phyloP scores from a whole-genome alignment of 148 eudicot genomes.

The Nepenthes gracilis region DNA sequence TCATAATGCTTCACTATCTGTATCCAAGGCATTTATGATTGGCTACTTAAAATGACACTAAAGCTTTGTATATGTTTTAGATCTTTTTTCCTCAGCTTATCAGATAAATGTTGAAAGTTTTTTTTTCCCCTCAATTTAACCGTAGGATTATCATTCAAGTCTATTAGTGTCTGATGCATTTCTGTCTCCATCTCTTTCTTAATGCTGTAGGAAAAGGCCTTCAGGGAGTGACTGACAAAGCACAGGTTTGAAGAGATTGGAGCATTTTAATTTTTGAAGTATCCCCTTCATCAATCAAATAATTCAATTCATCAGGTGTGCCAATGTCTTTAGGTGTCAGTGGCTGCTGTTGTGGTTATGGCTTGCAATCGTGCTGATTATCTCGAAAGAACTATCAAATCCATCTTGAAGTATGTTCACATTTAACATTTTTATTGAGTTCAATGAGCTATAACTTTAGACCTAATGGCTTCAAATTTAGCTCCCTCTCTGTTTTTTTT shows the following conservation, averaged over 20 bases:
- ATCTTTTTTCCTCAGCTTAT: too few species aligned
- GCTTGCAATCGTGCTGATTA: conserved; percentile 99
- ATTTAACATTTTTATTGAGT: neutral
- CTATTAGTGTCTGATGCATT: neutral
- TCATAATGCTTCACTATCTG: too few species aligned
- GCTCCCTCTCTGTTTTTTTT: neutral
- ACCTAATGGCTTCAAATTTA: neutral
- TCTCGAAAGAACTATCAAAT: conserved; percentile 78
- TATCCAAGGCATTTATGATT: too few species aligned
- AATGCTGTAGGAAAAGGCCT: conserved; percentile 55
- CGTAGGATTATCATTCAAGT: neutral
- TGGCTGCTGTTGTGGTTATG: conserved; percentile 95
- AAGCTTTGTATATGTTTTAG: too few species aligned
- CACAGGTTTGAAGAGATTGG: conserved; percentile 47
- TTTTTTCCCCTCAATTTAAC: neutral
- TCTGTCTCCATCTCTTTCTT: conserved; percentile 10
- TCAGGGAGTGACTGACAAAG: conserved; percentile 35
- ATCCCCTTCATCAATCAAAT: conserved; percentile 8
- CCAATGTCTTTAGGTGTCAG: conserved; percentile 53
- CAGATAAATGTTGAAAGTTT: too few species aligned
- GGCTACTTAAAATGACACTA: too few species aligned
- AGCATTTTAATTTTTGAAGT: conserved; percentile 1
- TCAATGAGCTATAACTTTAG: neutral
- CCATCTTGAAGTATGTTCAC: conserved; percentile 63
- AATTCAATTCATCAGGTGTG: conserved; percentile 11